These are phyloP conservation scores for Sporothrix protearum DNA, from an alignment of 2,329 filamentous ascomycete genomes.

Conservation along the genomic window DNA sequence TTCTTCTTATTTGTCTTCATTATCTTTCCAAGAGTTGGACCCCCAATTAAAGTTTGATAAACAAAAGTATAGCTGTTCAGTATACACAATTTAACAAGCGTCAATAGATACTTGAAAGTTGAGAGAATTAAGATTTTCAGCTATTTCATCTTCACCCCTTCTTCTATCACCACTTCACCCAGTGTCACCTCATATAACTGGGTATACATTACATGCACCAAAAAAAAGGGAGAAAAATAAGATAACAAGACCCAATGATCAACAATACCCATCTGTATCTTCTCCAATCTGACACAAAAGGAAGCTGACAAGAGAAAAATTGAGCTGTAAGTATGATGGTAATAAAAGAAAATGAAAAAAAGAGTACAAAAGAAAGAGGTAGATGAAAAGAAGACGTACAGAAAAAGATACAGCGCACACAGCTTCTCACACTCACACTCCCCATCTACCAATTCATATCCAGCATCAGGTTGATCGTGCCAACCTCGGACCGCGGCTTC, in stretches of 20 bases:
- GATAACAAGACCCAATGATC: background rate
- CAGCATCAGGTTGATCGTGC: conserved; percentile 40
- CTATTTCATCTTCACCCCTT: background rate
- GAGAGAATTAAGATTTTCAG: background rate
- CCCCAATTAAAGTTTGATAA: too few species aligned
- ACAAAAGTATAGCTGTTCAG: background rate
- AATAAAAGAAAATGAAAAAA: conserved; percentile 1
- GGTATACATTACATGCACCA: conserved; percentile 10
- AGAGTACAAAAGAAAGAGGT: background rate
- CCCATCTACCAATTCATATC: conserved; percentile 19
- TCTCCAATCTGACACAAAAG: background rate
- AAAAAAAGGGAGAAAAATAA: conserved; percentile 4
- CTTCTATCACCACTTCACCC: background rate
- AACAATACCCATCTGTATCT: background rate
- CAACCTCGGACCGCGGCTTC: conserved; percentile 50
- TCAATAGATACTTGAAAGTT: background rate
- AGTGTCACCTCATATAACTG: too few species aligned
- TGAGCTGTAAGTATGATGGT: background rate
- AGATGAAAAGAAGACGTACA: background rate
- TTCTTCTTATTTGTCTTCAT: too few species aligned
- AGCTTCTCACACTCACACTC: background rate
- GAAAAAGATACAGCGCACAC: background rate
- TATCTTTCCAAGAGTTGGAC: too few species aligned
- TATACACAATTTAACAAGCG: background rate
- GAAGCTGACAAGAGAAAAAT: background rate